Base-by-base conservation (phyloP, 495 filamentous ascomycete genomes). In the Annulohypoxylon nitens region DNA sequence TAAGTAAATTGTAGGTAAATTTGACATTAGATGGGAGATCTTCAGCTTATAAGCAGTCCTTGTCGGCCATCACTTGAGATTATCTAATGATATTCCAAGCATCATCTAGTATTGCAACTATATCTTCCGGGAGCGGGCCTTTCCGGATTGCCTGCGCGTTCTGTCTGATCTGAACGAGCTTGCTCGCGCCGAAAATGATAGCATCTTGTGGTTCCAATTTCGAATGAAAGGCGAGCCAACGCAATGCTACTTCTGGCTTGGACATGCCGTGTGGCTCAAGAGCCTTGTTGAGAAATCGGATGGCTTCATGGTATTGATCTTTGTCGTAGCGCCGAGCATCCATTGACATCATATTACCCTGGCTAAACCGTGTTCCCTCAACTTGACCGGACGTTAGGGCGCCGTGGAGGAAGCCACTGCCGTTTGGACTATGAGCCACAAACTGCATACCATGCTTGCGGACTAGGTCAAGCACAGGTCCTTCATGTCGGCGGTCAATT, bases 71-170 rank as follows among this genome's bases (percentile, higher is more conserved):
- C 20, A 23, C 20, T 23, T 45, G 2, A 45, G 11, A 48, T 14
- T 48, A 48, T 18, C 18, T 48, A 48, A 48, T n/a, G 11, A 48
- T 48, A 18, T 48, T 48, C 43, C 43, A 48, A 48, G 43, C 43
- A 6, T 48, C 43, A 48, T 48, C 43, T 4, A 48, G 43, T 18
- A 48, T 9, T 18, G 43, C 43, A 48, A 51, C 20, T 25, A 51
- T 11, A 25, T 51, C 47, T 23, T 25, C 7, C 20, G 47, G 47
- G 1, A 51, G 20, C 3, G 47, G 47, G 20, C 47, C 47, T 25
- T 51, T 51, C 1, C 47, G 18, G 20, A 51, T 25, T 4, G 5
- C 47, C 47, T 25, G 18, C 3, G 26, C 16, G 7, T 51, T 51
- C 18, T 26, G 20, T 25, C 11, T 51, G 3, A 51, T 7, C 20